These are phyloP conservation scores for Solanum tarapatanum DNA, from an alignment of 257 asterid genomes.

Conservation along the genomic window DNA sequence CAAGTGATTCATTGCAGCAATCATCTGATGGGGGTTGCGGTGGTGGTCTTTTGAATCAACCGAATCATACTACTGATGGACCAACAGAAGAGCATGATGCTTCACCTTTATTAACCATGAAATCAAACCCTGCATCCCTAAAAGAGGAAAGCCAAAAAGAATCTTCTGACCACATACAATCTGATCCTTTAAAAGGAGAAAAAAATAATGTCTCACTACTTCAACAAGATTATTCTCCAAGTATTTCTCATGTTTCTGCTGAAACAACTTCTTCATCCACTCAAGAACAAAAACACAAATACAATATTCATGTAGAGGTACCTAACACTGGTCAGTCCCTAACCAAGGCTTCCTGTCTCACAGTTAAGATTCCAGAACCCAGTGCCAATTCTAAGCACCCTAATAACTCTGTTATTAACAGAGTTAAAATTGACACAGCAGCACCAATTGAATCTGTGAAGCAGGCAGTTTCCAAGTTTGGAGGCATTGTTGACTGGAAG, in stretches of 20 bases:
- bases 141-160: constrained; percentile 10
- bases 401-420: constrained; percentile 8
- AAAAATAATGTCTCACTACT: neutral
- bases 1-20: neutral
- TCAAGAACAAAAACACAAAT: constrained; percentile 13
- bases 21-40: neutral
- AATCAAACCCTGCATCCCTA: constrained; percentile 4
- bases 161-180: neutral
- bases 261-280: constrained; percentile 24
- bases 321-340: constrained; percentile 14
- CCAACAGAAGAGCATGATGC: constrained; percentile 17
- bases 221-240: constrained; percentile 10
- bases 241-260: constrained; percentile 3
- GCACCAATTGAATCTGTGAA: constrained; percentile 92
- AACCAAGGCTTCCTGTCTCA: constrained; percentile 17
- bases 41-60: neutral
- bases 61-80: constrained; percentile 13
- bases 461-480: constrained; percentile 94
- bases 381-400: constrained; percentile 11
- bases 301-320: neutral
- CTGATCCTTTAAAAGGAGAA: neutral
- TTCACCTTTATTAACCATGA: constrained; percentile 7
- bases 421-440: constrained; percentile 69
- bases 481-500: constrained; percentile 98
- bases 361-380: constrained; percentile 8